These are phyloP conservation scores for Chalaropsis thielavioides DNA, from an alignment of 2,329 filamentous ascomycete genomes.

Conservation along the genomic window DNA sequence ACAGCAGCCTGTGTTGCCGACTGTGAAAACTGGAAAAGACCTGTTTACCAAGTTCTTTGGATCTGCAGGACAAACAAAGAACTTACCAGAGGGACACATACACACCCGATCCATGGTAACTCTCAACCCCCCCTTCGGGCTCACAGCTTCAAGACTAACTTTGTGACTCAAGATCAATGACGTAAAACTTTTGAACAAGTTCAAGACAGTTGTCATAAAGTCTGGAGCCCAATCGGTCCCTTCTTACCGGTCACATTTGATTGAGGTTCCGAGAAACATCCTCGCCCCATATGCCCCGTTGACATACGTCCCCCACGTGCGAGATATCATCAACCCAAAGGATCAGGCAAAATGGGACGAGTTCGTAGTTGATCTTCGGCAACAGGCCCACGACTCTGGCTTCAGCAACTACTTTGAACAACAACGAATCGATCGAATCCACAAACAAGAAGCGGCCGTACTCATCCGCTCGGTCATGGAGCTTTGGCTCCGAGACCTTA, in stretches of 20 bases:
- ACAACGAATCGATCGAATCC: slow-evolving; percentile 13
- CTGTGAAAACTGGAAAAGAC: background rate
- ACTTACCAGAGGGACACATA: background rate
- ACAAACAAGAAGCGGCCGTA: slow-evolving; percentile 13
- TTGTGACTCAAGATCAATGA: slow-evolving; percentile 5
- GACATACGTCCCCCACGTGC: slow-evolving; percentile 44
- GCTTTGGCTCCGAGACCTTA: slow-evolving; percentile 42
- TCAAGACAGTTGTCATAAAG: slow-evolving; percentile 32
- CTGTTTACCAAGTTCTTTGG: background rate
- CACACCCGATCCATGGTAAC: background rate
- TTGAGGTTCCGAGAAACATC: slow-evolving; percentile 45
- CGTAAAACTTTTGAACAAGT: background rate
- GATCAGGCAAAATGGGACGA: slow-evolving; percentile 20
- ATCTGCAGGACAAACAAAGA: background rate
- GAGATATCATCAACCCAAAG: slow-evolving; percentile 42
- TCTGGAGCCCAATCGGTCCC: slow-evolving; percentile 40
- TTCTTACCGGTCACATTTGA: slow-evolving; percentile 44
- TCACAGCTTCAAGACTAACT: background rate
- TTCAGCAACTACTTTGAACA: slow-evolving; percentile 14
- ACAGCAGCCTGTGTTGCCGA: background rate
- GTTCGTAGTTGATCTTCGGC: slow-evolving; percentile 13
- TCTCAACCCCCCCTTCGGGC: too few species aligned
- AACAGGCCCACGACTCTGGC: slow-evolving; percentile 11
- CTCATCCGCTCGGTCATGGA: slow-evolving; percentile 22
- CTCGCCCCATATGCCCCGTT: slow-evolving; percentile 46